Evolutionary conservation across 768 basidiomycete species (phyloP), one percentile per base, ranked within the genome.

Genomic region (Suillus hirtellus): DNA sequence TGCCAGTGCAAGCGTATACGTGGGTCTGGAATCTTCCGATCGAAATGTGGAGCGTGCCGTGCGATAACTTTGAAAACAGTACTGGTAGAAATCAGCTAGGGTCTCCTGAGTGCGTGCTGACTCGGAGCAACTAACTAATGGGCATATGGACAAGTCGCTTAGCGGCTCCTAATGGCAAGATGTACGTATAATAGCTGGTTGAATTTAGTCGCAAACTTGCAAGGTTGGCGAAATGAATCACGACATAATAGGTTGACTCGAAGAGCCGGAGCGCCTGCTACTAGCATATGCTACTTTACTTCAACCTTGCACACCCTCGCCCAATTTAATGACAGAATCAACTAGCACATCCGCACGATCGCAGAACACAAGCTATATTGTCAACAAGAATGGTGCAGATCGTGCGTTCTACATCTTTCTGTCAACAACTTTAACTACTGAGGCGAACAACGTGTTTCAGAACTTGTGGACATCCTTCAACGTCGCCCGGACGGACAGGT

Each of bases 401-500:
- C 74, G 78, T 79, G 67, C 72, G 80, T 78, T 47, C 37, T 58
- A 64, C 62, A 61, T 64, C 43, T 40, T 46, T 6, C 61, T 37
- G 42, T 35, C 59, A 54, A 63, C 54, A 70, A 56, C 61, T 55
- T 46, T 64, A 49, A 60, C 42, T 35, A n/a, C 58, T 42, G 19
- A 43, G 62, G 40, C 40, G 49, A 49, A 60, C 47, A 34, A 62
- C 31, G 64, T 24, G 34, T 55, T 21, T 66, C 72, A 83, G 82
- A 73, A 60, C 72, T 75, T 59, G 89, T 82, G 14, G 77, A 83
- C 24, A 76, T 91, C 61, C 75, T 90, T 34, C 80, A 85, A 44
- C 80, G 77, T 63, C 82, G 82, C 42, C 71, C 71, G 21, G 73
- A 75, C 53, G 82, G 76, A 12, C 81, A 85, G 62, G 82, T 84